Evolutionary conservation across 306 rosid species (phyloP), one percentile per base, ranked within the genome.

Genomic region (Dryas octopetala): DNA sequence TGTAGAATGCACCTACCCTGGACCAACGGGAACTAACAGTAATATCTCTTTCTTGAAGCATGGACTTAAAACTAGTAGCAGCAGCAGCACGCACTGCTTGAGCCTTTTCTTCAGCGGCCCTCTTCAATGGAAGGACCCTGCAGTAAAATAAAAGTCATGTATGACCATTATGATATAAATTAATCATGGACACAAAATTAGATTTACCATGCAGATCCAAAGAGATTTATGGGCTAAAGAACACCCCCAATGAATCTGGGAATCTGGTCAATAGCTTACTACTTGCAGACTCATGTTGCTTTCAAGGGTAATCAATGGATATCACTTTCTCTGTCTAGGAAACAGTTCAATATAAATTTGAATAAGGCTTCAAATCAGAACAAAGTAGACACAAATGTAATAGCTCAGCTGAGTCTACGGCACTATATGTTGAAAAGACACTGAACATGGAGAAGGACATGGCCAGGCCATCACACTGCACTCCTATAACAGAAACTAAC

Each of bases 1-100:
- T 68, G 73, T 71, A 81, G 28, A 70, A 59, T 71, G 53, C 23
- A 74, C 85, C 76, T 85, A 95, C 99, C 97, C 92, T 90, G 69
- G 93, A 91, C 99, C 99, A 95, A 54, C 99, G 97, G 48, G 99
- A 92, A 84, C 81, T 89, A 71, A 88, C 76, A 60, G 86, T 81
- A 72, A 95, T 83, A 83, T 95, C 96, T 68, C 86, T 88, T 55
- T 95, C 97, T 64, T 79, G 83, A 78, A 95, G 97, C 97, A 95
- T 83, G 58, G 88, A 86, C 81, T 89, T 89, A 81, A 95, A 95
- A 85, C 90, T 71, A 66, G 87, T 52, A 57, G 91, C 77, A 68
- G 89, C 82, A 67, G 92, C 96, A 74, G 86, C 89, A 66, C 92
- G 88, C 10, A 71, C 53, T 64, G 96, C 97, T 81, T 85, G 89